Base-by-base conservation (phyloP, 805 yeast species). In the Osmozyma mogii region DNA sequence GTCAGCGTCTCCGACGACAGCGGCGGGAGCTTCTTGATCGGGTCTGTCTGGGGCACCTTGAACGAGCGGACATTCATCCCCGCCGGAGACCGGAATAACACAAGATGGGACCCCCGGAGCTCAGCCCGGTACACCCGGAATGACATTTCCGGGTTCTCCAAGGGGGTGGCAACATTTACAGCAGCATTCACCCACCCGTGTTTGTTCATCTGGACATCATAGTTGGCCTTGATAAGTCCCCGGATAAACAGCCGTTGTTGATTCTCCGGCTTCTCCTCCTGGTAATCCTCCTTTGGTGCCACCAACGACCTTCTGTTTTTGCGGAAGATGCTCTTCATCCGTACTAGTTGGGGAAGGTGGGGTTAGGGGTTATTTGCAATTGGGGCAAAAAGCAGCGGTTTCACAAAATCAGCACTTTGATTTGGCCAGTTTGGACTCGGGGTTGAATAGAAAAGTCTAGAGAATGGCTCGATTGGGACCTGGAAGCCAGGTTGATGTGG, bases 121-220 rank as follows among this genome's bases (percentile, higher is more conserved):
- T 44, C 47, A 15, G 38, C 40, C 15, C 47, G 44, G 29, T 34
- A 43, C 22, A 41, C 31, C 23, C 36, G 39, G 16, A 43, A 40
- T 17, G 29, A 24, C 20, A 32, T 25, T 22, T 44, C 51, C 36
- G 43, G 25, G 22, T 54, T 50, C 25, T 56, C 62, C 24, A 38
- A 45, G 15, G 49, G 49, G 4, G 58, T 50, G 28, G 51, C 40
- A 20, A 60, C 48, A 42, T 54, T 60, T 17, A 56, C 35, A 9
- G 58, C 52, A 5, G 50, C 60, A 32, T 64, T 64, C 19, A 60
- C 36, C 68, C 68, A 64, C 15, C 52, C 46, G 32, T 50, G 52
- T 27, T 59, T 61, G 15, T 52, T 29, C 7, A 41, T 12, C n/a
- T 38, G 44, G 17, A 35, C 21, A 34, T 64, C 70, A 32, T 56